These are phyloP conservation scores for Lentinula lateritia DNA, from an alignment of 768 basidiomycete species.

Conservation along the genomic window DNA sequence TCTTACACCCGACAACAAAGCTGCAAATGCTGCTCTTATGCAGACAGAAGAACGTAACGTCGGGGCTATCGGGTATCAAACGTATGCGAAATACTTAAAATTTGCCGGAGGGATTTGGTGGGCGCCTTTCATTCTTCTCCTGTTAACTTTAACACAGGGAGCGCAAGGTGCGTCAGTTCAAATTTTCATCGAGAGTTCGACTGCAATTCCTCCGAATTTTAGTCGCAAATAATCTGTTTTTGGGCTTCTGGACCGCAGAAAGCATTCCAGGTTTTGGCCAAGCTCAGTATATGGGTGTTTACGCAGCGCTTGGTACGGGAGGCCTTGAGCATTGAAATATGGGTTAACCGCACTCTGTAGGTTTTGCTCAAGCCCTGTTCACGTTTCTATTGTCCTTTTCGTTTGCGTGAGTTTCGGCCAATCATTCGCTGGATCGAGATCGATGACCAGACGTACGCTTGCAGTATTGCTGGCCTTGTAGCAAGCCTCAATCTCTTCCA, in stretches of 20 bases:
- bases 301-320: conserved; percentile 38
- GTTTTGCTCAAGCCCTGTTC: conserved; percentile 44
- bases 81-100: conserved; percentile 43
- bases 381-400: conserved; percentile 43
- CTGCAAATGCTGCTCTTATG: conserved; percentile 7
- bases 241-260: conserved; percentile 66
- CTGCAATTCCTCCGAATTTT: background rate
- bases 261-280: conserved; percentile 52
- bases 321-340: background rate
- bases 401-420: conserved; percentile 37
- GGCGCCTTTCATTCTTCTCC: conserved; percentile 39
- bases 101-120: conserved; percentile 43
- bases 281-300: conserved; percentile 64
- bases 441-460: background rate
- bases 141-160: conserved; percentile 43
- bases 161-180: conserved; percentile 36
- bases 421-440: background rate
- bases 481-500: conserved; percentile 50
- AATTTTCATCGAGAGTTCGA: background rate
- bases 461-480: conserved; percentile 30
- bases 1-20: conserved; percentile 6
- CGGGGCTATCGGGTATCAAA: conserved; percentile 44
- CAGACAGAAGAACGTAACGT: conserved; percentile 47
- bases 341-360: conserved; percentile 16
- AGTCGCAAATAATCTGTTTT: conserved; percentile 64